A percentile compares a stretch with the other conserved stretches of the same genome.
These are phyloP conservation scores for Fusarium brachygibbosum DNA, from an alignment of 2,329 filamentous ascomycete species.

Conservation along the genomic window DNA sequence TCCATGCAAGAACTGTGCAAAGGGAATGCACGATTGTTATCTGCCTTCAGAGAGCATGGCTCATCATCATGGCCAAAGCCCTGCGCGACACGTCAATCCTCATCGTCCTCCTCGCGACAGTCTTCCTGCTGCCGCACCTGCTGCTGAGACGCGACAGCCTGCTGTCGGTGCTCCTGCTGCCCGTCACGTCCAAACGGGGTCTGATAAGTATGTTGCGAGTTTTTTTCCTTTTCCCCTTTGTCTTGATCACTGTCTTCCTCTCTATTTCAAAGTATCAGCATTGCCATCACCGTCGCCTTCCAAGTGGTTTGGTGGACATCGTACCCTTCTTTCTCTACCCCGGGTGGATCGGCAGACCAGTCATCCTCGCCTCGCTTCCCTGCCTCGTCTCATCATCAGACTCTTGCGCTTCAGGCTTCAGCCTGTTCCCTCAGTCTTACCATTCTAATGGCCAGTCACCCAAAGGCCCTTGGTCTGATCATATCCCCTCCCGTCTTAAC, in stretches of 20 bases:
- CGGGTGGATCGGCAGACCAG: constrained; percentile 40
- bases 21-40: constrained; percentile 74
- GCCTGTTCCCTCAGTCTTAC: constrained; percentile 33
- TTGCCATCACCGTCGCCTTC: constrained; percentile 10
- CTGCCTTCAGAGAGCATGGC: constrained; percentile 71
- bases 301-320: neutral
- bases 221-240: constrained; percentile 19
- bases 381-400: constrained; percentile 36
- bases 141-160: constrained; percentile 61
- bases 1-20: constrained; percentile 74
- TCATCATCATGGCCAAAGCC: constrained; percentile 71
- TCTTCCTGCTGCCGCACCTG: constrained; percentile 65
- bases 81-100: constrained; percentile 62
- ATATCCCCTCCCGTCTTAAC: constrained; percentile 32
- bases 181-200: constrained; percentile 62
- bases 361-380: constrained; percentile 34
- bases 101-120: constrained; percentile 67
- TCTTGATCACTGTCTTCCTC: neutral
- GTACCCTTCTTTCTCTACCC: constrained; percentile 8
- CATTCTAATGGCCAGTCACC: constrained; percentile 41
- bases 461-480: constrained; percentile 33
- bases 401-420: constrained; percentile 30
- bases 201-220: constrained; percentile 67
- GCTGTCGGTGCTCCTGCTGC: constrained; percentile 59
- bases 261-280: constrained; percentile 8